A percentile compares a stretch with the other conserved stretches of the same genome.
Conservation (phyloP, 2,329 filamentous ascomycete genomes). For the Phialemoniopsis sp. region DNA sequence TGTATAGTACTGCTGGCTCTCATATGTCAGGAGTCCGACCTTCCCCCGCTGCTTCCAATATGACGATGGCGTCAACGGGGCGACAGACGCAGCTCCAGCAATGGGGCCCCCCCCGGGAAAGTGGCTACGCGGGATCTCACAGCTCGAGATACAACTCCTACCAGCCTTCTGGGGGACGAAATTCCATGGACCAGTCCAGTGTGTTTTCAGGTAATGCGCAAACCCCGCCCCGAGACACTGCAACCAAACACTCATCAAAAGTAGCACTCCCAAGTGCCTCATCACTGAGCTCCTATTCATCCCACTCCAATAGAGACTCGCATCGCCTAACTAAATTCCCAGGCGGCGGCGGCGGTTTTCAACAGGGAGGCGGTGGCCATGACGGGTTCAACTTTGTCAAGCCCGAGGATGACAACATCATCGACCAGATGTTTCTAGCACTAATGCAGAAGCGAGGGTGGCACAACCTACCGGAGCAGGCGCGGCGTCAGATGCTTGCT, state of each 20-base stretch:
- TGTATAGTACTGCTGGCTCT: slow-evolving; percentile 39
- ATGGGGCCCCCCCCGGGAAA: slow-evolving; percentile 62
- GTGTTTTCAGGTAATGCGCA: slow-evolving; percentile 51
- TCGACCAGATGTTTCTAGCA: slow-evolving; percentile 87
- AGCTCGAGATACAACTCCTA: slow-evolving; percentile 63
- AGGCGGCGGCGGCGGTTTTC: slow-evolving; percentile 19
- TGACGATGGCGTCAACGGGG: slow-evolving; percentile 69
- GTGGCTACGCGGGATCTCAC: slow-evolving; percentile 46
- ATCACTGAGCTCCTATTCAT: slow-evolving; percentile 51
- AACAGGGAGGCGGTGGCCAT: slow-evolving; percentile 26
- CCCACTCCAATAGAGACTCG: slow-evolving; percentile 48
- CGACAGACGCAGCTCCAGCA: slow-evolving; percentile 74
- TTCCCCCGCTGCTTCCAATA: slow-evolving; percentile 50
- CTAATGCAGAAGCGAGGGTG: slow-evolving; percentile 97
- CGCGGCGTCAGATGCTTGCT: slow-evolving; percentile 89
- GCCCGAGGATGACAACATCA: slow-evolving; percentile 75
- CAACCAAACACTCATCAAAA: slow-evolving; percentile 37
- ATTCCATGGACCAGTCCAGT: slow-evolving; percentile 49
- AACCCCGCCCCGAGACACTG: slow-evolving; percentile 27
- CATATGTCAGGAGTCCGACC: slow-evolving; percentile 62
- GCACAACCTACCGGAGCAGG: slow-evolving; percentile 95
- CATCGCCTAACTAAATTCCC: slow-evolving; percentile 54
- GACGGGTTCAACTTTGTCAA: slow-evolving; percentile 62
- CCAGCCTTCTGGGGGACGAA: slow-evolving; percentile 54
- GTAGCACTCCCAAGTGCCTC: slow-evolving; percentile 46